These are phyloP conservation scores for Vitis hybrid DNA, from an alignment of 177 flowering plant species.

Conservation along the genomic window DNA sequence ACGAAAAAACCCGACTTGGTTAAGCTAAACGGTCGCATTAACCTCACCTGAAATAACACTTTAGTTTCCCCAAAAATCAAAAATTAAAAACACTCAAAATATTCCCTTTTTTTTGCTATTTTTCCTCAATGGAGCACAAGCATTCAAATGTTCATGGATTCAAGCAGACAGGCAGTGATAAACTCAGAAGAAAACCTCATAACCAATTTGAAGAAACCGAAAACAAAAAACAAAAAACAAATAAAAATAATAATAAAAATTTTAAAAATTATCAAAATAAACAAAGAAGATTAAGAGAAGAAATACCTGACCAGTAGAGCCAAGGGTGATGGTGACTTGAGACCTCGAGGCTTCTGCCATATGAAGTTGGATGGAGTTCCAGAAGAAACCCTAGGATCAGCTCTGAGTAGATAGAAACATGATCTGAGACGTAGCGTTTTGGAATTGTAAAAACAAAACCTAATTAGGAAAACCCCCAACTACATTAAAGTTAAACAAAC, in stretches of 20 bases:
- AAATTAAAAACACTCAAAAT: background rate
- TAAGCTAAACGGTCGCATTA: no score
- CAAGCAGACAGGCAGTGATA: no score
- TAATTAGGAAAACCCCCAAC: no score
- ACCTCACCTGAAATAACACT: background rate
- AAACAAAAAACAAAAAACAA: background rate
- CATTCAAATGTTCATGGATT: no score
- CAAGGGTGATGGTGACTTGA: slow-evolving; percentile 70
- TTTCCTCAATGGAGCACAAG: background rate
- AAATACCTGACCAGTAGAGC: slow-evolving; percentile 65
- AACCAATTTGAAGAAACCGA: background rate
- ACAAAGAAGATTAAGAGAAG: background rate
- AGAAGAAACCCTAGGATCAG: slow-evolving; percentile 9
- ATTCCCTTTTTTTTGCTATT: background rate
- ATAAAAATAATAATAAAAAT: background rate
- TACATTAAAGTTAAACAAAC: no score
- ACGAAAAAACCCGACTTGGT: background rate
- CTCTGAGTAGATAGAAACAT: no score
- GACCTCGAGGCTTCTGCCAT: slow-evolving; percentile 53
- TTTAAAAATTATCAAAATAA: background rate
- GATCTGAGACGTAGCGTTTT: no score
- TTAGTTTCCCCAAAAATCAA: background rate
- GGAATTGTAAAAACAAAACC: no score
- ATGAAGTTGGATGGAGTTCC: background rate
- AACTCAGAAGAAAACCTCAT: no score